phyloP scores from a whole-genome alignment of 176 grass and related monocot genomes.

The Sorghum bicolor region DNA sequence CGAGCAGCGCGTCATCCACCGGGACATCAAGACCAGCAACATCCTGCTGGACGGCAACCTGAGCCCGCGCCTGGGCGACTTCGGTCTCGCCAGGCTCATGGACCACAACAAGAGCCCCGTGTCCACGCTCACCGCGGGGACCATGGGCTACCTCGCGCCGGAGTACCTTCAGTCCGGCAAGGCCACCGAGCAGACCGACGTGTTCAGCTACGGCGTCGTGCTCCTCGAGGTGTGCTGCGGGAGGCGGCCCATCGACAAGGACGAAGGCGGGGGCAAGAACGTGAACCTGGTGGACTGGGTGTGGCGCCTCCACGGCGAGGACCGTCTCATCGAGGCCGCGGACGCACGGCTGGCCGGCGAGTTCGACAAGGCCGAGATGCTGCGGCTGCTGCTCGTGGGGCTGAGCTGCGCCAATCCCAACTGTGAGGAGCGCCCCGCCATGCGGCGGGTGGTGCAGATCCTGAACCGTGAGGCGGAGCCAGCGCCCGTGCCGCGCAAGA shows the following conservation, averaged over 20 bases:
- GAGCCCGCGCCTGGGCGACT: conserved; percentile 77
- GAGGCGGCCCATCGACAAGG: conserved; percentile 68
- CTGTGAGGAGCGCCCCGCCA: conserved; percentile 71
- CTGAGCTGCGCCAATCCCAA: conserved; percentile 89
- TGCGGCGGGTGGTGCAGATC: conserved; percentile 88
- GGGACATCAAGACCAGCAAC: conserved; percentile 94
- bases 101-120: conserved; percentile 87
- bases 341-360: conserved; percentile 52
- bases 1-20: conserved; percentile 81
- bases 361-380: conserved; percentile 66
- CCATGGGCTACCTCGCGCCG: conserved; percentile 93
- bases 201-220: conserved; percentile 92
- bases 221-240: conserved; percentile 87
- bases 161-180: conserved; percentile 95
- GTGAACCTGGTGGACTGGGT: conserved; percentile 93
- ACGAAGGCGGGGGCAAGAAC: conserved; percentile 43
- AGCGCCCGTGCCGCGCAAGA: conserved; percentile 55
- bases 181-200: conserved; percentile 87
- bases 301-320: conserved; percentile 74
- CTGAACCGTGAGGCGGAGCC: conserved; percentile 75
- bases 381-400: conserved; percentile 68
- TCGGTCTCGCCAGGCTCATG: conserved; percentile 76
- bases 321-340: conserved; percentile 64
- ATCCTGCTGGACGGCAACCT: conserved; percentile 72
- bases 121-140: conserved; percentile 84